A percentile compares a stretch with the other conserved stretches of the same genome.
Evolutionary conservation across 805 yeast genomes (phyloP).

Genomic region (Hanseniaspora clermontiae): DNA sequence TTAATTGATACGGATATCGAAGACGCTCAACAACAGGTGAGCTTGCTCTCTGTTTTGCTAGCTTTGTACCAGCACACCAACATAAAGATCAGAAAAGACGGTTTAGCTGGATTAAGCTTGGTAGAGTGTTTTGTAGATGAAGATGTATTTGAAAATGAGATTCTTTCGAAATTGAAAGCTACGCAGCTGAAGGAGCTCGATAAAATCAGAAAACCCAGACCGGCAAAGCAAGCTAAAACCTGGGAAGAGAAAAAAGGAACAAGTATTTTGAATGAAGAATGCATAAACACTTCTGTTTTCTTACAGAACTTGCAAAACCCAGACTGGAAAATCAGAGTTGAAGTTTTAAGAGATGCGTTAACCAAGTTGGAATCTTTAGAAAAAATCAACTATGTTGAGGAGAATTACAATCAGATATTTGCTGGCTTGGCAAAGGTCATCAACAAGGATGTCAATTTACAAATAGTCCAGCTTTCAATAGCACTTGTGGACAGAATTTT

Average conservation of each 20-base stretch:
- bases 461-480: conserved; percentile 71
- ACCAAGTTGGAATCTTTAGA: conserved; percentile 40
- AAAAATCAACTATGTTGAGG: conserved; percentile 37
- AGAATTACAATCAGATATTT: conserved; percentile 56
- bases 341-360: conserved; percentile 53
- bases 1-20: conserved; percentile 15
- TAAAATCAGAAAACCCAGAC: conserved; percentile 31
- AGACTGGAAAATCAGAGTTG: conserved; percentile 89
- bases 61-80: conserved; percentile 77
- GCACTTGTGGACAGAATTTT: conserved; percentile 50
- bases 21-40: conserved; percentile 15
- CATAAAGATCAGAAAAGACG: conserved; percentile 68
- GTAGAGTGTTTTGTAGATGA: conserved; percentile 56
- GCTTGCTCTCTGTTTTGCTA: conserved; percentile 48
- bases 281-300: not conserved
- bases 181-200: conserved; percentile 77
- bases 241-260: not conserved
- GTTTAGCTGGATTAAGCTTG: conserved; percentile 55
- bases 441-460: conserved; percentile 71
- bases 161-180: conserved; percentile 69
- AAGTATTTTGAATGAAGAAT: conserved; percentile 14
- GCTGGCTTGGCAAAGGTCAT: conserved; percentile 54
- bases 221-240: conserved; percentile 19
- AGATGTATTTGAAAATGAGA: conserved; percentile 40
- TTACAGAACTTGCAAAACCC: not conserved